Evolutionary conservation across 768 basidiomycete genomes (phyloP).

Genomic region (Trametes gibbosa): DNA sequence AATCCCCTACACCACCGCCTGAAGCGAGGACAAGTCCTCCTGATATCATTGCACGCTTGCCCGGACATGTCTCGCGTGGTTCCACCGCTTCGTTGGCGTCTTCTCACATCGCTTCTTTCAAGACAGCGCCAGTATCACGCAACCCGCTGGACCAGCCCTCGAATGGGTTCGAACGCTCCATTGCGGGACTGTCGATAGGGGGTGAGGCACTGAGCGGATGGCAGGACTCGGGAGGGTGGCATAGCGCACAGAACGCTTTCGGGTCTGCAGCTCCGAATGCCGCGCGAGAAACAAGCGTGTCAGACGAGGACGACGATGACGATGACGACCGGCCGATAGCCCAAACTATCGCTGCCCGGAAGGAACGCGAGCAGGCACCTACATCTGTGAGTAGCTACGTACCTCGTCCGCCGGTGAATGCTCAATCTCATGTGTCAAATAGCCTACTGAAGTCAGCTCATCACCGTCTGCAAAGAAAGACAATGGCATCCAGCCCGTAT

Average conservation of each 20-base stretch:
- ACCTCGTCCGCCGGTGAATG: neutral
- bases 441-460: constrained; percentile 2
- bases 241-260: constrained; percentile 29
- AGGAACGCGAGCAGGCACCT: constrained; percentile 13
- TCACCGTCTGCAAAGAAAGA: constrained; percentile 28
- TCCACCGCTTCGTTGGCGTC: constrained; percentile 21
- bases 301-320: constrained; percentile 36
- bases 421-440: neutral
- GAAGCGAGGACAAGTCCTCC: constrained; percentile 39
- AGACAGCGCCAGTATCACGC: constrained; percentile 18
- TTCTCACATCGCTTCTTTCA: constrained; percentile 9
- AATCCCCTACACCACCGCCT: constrained; percentile 18
- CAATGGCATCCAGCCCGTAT: constrained; percentile 62
- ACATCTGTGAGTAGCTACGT: neutral
- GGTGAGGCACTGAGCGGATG: constrained; percentile 50
- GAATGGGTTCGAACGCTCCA: constrained; percentile 30
- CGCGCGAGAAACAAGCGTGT: constrained; percentile 18
- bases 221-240: constrained; percentile 53
- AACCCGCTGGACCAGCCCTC: constrained; percentile 32
- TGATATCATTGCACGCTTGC: constrained; percentile 27
- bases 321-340: constrained; percentile 31
- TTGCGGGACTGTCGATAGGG: constrained; percentile 46
- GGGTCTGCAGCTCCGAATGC: constrained; percentile 29
- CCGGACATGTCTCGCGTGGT: constrained; percentile 18
- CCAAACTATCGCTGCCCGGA: constrained; percentile 24